Conservation (phyloP, 2,329 filamentous ascomycete species). For the Cordyceps farinosa region DNA sequence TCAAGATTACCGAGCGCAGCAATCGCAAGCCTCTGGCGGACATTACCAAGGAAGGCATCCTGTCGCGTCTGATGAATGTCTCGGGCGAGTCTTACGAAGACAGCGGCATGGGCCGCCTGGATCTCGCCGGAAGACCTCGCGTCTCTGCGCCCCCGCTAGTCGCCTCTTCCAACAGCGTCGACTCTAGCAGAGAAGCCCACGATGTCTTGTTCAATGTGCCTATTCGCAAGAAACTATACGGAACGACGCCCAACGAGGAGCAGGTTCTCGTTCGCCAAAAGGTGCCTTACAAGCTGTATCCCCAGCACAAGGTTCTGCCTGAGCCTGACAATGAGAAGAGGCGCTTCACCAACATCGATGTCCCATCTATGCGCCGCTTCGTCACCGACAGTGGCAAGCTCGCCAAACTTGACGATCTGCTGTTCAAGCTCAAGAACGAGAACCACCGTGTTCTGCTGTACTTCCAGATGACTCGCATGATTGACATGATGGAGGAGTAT, state of each 20-base stretch:
- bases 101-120: constrained; percentile 72
- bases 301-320: constrained; percentile 65
- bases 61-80: constrained; percentile 76
- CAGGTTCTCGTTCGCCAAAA: constrained; percentile 70
- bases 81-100: constrained; percentile 61
- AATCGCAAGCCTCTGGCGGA: constrained; percentile 65
- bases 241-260: constrained; percentile 62
- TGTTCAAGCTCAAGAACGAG: constrained; percentile 86
- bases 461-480: constrained; percentile 99
- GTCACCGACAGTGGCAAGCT: constrained; percentile 97
- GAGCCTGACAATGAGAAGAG: constrained; percentile 75
- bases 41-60: constrained; percentile 66
- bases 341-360: constrained; percentile 84
- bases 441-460: constrained; percentile 93
- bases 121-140: constrained; percentile 74
- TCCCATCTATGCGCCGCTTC: constrained; percentile 95
- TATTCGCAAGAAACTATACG: constrained; percentile 73
- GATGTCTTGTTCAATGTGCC: constrained; percentile 73
- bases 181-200: constrained; percentile 62
- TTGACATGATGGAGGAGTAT: constrained; percentile 98
- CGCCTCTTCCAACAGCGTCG: constrained; percentile 68
- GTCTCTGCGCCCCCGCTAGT: constrained; percentile 84
- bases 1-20: constrained; percentile 72
- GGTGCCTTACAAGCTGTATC: constrained; percentile 62
- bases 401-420: constrained; percentile 80